Evolutionary conservation across 148 eudicot genomes (phyloP), one percentile per base, ranked within the genome.

Genomic region (Rheum nobile): DNA sequence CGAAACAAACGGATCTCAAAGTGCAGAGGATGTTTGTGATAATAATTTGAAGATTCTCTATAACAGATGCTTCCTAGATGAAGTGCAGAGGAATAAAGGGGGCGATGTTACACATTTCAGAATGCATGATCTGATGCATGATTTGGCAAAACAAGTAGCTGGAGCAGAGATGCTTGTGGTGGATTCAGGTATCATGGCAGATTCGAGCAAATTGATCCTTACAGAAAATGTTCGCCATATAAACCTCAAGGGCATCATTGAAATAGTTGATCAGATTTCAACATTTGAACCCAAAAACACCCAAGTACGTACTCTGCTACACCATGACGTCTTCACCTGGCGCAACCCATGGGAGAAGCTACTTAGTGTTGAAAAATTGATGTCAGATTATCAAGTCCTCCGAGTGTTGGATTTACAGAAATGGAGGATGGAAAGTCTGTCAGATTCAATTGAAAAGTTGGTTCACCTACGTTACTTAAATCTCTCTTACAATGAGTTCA

Each of bases 301-400:
- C 8, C 72, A 19, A n/a, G 54, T 82, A 22, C 71, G 81, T 19
- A 72, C 81, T 44, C 6, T 77, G 67, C 76, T 68, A 3, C 72
- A 67, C 8, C 32, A 37, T 8, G 39, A 32, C 75, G 31, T 68
- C 73, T 44, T 50, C 61, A 9, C 37, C 2, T 29, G 76, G 72
- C 69, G 0, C 1, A 32, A 2, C 8, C 28, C 69, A 26, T 52
- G 79, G 74, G 28, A 43, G 71, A 46, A 9, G 38, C 1, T 75
- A 12, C 38, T 80, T 14, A 54, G 61, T 54, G 61, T 22, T 21
- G 61, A 54, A 7, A 54, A 54, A 11, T 24, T 54, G 3, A 54
- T 54, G 29, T 75, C 74, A 4, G 59, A 32, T 0, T 75, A 75
- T 28, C 31, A 71, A 8, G 28, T 44, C 29, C 48, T 83, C 46